Base-by-base conservation (phyloP, 2,329 filamentous ascomycete species). In the Hypomyces rosellus region DNA sequence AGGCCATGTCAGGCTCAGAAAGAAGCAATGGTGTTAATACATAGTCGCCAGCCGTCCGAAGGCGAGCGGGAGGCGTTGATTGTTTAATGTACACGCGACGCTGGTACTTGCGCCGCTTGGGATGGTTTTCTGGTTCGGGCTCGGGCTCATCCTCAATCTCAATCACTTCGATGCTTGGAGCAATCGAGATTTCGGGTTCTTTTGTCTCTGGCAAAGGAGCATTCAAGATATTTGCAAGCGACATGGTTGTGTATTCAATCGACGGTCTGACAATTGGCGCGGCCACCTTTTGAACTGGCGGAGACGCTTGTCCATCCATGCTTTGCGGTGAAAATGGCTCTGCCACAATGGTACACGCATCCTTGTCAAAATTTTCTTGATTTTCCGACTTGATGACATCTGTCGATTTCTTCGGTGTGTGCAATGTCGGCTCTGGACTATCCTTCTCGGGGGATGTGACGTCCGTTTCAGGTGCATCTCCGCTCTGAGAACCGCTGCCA, bases 21-120 rank as follows among this genome's bases (percentile, higher is more conserved):
- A 96, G 80, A 0, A 96, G 76, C 12, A 85, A 75, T 1, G 83
- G 78, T 0, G 89, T 95, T 16, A 92, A 81, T 30, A 88, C 85
- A 69, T 97, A 97, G 68, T 93, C 88, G 1, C 88, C 86, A 0
- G 85, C 85, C 0, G 74, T 70, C 33, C 88, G 84, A 9, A 65
- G 45, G 11, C 62, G 62, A 1, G 65, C 59, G 7, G 65, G 67
- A 20, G 63, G 65, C 13, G 62, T 65, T 3, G 59, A 54, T 45
- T 68, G 60, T 53, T 68, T 69, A 52, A 65, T 59, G 34, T 63
- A 68, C 8, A 63, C 61, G 9, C 63, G 60, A 4, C 61, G 62
- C 52, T 68, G 64, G 22, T 65, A 65, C 48, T 69, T 74, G 34
- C 62, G 59, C 14, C 62, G 64, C 53, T 66, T 66, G 5, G 60